phyloP scores from a whole-genome alignment of 1,139 yeast species.

The Saccharomyces hybrid region DNA sequence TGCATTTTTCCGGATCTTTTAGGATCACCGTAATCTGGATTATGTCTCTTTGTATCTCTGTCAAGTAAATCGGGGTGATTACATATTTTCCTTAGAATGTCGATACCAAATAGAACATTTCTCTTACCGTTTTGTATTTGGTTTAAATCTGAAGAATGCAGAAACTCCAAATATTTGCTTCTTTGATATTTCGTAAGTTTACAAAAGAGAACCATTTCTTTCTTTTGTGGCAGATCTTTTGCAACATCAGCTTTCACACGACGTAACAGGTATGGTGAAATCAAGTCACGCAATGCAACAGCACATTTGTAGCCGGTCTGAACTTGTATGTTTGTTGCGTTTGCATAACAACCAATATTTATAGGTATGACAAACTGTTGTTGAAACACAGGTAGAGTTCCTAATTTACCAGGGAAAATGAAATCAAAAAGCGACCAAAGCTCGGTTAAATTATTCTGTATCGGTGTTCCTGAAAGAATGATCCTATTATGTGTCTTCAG shows the following conservation, averaged over 20 bases:
- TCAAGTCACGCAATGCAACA: conserved; percentile 75
- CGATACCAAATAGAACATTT: conserved; percentile 85
- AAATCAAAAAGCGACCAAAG: conserved; percentile 94
- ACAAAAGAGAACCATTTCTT: conserved; percentile 90
- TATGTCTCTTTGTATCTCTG: conserved; percentile 40
- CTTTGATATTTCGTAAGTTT: conserved; percentile 72
- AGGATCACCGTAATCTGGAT: conserved; percentile 55
- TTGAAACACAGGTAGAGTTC: conserved; percentile 91
- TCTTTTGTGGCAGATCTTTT: conserved; percentile 85
- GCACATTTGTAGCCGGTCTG: conserved; percentile 97
- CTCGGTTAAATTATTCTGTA: conserved; percentile 85
- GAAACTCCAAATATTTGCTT: conserved; percentile 61
- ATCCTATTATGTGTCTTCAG: conserved; percentile 74
- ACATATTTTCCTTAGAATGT: conserved; percentile 80
- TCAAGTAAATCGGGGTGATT: conserved; percentile 90
- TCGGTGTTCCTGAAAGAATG: conserved; percentile 91
- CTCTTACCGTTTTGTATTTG: conserved; percentile 71
- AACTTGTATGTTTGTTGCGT: conserved; percentile 91
- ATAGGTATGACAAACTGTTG: conserved; percentile 89
- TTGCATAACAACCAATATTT: conserved; percentile 96
- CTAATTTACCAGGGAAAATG: conserved; percentile 87
- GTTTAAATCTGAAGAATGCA: conserved; percentile 66
- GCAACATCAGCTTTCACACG: conserved; percentile 93
- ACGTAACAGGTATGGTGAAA: conserved; percentile 81
- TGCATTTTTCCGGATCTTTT: conserved; percentile 83